Evolutionary conservation across 805 yeast genomes (phyloP).

Genomic region (Millerozyma miso): DNA sequence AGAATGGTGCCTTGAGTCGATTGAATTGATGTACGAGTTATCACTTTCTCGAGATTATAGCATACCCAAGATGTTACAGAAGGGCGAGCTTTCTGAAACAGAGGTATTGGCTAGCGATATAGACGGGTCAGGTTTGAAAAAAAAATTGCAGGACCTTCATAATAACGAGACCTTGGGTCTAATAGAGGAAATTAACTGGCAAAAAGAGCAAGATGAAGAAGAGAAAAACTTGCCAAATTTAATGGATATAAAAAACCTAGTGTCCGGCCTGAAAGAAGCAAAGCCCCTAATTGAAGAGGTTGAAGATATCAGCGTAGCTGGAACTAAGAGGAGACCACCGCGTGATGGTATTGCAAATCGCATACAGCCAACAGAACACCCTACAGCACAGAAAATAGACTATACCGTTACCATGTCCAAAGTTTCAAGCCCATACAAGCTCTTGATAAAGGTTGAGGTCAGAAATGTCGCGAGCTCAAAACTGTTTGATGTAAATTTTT

Average conservation of each 20-base stretch:
- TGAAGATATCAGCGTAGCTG: constrained; percentile 9
- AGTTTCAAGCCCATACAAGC: background rate
- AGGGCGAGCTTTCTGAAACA: constrained; percentile 55
- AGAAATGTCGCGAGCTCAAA: background rate
- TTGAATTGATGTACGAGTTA: constrained; percentile 51
- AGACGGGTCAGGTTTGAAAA: constrained; percentile 31
- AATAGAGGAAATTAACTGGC: constrained; percentile 36
- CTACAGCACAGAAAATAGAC: background rate
- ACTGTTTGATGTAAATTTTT: constrained; percentile 3
- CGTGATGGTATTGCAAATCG: background rate
- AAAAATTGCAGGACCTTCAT: constrained; percentile 28
- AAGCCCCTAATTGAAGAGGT: constrained; percentile 57
- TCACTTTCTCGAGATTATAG: constrained; percentile 59
- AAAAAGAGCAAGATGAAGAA: constrained; percentile 10
- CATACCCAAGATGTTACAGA: constrained; percentile 67
- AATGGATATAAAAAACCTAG: constrained; percentile 20
- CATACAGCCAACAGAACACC: background rate
- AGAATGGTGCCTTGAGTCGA: constrained; percentile 82
- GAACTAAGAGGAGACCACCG: background rate
- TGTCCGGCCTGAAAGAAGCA: constrained; percentile 5
- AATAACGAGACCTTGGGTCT: constrained; percentile 41
- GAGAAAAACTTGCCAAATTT: constrained; percentile 25
- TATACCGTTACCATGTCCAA: background rate
- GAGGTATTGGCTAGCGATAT: constrained; percentile 44
- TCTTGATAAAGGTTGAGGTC: background rate